phyloP scores from a whole-genome alignment of 2,329 filamentous ascomycete species.

The Dothidotthia symphoricarpi region DNA sequence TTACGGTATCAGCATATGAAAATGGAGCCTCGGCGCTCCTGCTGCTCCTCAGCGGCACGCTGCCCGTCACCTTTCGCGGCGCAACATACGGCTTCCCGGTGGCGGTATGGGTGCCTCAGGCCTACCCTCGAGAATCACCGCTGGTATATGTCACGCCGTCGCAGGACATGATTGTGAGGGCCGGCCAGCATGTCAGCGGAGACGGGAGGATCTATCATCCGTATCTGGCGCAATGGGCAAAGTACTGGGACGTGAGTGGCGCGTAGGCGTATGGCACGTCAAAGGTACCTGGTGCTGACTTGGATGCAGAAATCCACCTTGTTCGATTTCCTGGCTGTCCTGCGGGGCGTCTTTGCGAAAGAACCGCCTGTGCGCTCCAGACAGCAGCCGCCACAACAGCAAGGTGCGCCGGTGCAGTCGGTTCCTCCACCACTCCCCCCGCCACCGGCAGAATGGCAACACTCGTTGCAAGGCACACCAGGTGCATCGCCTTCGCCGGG shows the following conservation, averaged over 20 bases:
- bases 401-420: constrained; percentile 31
- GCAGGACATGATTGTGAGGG: constrained; percentile 82
- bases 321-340: constrained; percentile 75
- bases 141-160: constrained; percentile 86
- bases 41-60: constrained; percentile 78
- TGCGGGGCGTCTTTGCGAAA: constrained; percentile 87
- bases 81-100: constrained; percentile 88
- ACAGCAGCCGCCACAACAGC: constrained; percentile 46
- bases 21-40: constrained; percentile 84
- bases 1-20: constrained; percentile 68
- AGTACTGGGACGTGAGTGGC: constrained; percentile 76
- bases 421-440: constrained; percentile 58
- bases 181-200: constrained; percentile 90
- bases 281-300: constrained; percentile 8
- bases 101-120: constrained; percentile 88
- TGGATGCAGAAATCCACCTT: constrained; percentile 71
- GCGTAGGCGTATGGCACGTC: neutral
- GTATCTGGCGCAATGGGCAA: constrained; percentile 84
- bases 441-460: constrained; percentile 59
- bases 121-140: constrained; percentile 82
- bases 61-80: constrained; percentile 89
- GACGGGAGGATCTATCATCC: constrained; percentile 95
- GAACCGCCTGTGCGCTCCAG: constrained; percentile 87
- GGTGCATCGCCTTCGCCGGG: constrained; percentile 39
- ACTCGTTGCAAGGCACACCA: constrained; percentile 32